Base-by-base conservation (phyloP, 495 filamentous ascomycete species). In the Annulohypoxylon nitens region DNA sequence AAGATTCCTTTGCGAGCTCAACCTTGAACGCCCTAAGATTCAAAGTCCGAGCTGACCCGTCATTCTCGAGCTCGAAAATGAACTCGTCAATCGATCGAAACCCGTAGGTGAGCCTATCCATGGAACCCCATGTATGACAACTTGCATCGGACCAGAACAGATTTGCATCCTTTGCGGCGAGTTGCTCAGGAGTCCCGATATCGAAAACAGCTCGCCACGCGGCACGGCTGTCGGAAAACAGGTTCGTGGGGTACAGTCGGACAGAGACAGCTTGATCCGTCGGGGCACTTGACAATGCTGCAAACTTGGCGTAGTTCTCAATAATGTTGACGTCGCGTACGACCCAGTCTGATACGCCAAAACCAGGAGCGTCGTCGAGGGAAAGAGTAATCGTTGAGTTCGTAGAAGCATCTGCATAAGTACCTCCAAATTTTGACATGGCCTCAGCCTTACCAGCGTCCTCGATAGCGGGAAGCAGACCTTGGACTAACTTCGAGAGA, bases 321-420 rank as follows among this genome's bases (percentile, higher is more conserved):
- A 85, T 48, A 61, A 85, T 78, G 45, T 87, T 77, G 10, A 81
- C 79, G 6, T 79, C 78, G 45, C 84, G 78, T 41, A 79, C 81
- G 8, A 79, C 63, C 82, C 85, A 86, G 10, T 64, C 64, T 1
- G 76, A 65, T 5, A 88, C 74, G 1, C 62, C 53, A 34, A 89
- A 67, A 0, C 85, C 86, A 0, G 83, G 83, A 0, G 76, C 79
- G 9, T 81, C 78, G 57, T 87, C 84, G 3, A 84, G 76, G 0
- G 64, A 75, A 34, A 88, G 76, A 0, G 74, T 81, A 5, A 89
- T 66, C 2, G 80, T 81, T 0, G 82, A 83, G 74, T 87, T 87
- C 0, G 71, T 77, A 6, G 55, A 12, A 6, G 48, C 61, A 61
- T 81, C 74, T 0, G 48, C 16, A 63, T 85, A 88, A 0, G 75